Base-by-base conservation (phyloP, 2,329 filamentous ascomycete genomes). In the Aspergillus oerlinghausenensis region DNA sequence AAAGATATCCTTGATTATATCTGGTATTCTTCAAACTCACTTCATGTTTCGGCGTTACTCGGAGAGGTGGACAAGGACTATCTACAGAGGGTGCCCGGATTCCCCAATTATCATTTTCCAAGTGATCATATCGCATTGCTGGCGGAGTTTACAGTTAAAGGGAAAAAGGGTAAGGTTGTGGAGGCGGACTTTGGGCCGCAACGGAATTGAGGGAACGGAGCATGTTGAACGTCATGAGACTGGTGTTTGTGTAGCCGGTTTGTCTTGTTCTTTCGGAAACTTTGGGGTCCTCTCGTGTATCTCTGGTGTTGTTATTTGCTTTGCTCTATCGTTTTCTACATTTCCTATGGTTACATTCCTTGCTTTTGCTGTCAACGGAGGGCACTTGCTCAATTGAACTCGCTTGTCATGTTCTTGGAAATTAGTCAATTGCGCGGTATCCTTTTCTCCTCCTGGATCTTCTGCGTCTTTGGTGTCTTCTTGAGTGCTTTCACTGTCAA, bases 1-100 rank as follows among this genome's bases (percentile, higher is more conserved):
- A 84, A 85, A 52, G 92, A 92, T 60, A 90, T 95, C 56, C 89
- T 99, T 64, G 94, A 99, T 73, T 97, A 97, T 75, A 91, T 99
- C 67, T 97, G 92, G 92, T 99, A 96, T 76, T 92, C 92, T 55
- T 93, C 91, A 56, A 96, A 94, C 73, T 86, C 88, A 23, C 80
- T 97, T 48, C 89, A 94, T 70, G 89, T 95, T 25, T 87, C 90
- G 19, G 88, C 88, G 53, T 76, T 97, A 53, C 85, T 97, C 3
- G 92, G 92, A 29, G 89, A 93, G 47, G 90, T 95, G 2, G 92
- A 97, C 71, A 84, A 87, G 61, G 84, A 90, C 28, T 94, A 96
- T 71, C 84, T 96, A 56, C 88, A 90, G 73, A 84, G 88, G 52
- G 90, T 97, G 26, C 92, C 92, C 3, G 92, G 92, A 0, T 96